Percentiles rank a stretch among this genome's conserved stretches.
These are phyloP conservation scores for Corniculantispora saksenae DNA, from an alignment of 2,329 filamentous ascomycete genomes.

Conservation along the genomic window DNA sequence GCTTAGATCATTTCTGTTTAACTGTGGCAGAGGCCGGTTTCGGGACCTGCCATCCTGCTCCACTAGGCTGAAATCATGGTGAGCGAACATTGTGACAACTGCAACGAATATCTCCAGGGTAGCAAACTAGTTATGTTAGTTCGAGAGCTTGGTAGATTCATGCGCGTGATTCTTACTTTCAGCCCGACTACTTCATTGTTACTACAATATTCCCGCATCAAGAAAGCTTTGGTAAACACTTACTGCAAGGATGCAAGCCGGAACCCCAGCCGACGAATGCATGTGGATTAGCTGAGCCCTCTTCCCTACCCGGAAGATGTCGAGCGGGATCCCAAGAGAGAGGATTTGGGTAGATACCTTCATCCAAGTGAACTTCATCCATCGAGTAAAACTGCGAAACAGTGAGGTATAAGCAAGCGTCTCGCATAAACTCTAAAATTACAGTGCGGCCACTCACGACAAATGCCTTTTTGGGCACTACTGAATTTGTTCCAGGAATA, in stretches of 20 bases:
- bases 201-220: neutral
- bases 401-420: neutral
- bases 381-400: conserved; percentile 38
- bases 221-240: conserved; percentile 18
- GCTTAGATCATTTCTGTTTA: conserved; percentile 19
- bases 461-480: conserved; percentile 51
- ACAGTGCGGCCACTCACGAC: conserved; percentile 31
- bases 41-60: conserved; percentile 39
- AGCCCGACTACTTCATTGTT: conserved; percentile 3
- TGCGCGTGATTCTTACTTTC: neutral
- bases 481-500: conserved; percentile 45
- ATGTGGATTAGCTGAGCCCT: conserved; percentile 39
- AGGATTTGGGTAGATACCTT: conserved; percentile 49
- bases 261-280: conserved; percentile 38
- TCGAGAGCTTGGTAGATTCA: neutral
- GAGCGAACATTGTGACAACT: conserved; percentile 48
- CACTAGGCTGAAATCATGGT: conserved; percentile 48
- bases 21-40: conserved; percentile 17
- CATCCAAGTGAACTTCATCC: conserved; percentile 51
- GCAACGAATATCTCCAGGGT: conserved; percentile 55
- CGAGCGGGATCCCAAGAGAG: conserved; percentile 51
- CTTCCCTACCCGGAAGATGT: conserved; percentile 47
- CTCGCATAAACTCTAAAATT: no score
- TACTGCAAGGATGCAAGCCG: conserved; percentile 38
- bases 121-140: conserved; percentile 41